phyloP scores from a whole-genome alignment of 345 rosid genomes.

The Pistacia atlantica region DNA sequence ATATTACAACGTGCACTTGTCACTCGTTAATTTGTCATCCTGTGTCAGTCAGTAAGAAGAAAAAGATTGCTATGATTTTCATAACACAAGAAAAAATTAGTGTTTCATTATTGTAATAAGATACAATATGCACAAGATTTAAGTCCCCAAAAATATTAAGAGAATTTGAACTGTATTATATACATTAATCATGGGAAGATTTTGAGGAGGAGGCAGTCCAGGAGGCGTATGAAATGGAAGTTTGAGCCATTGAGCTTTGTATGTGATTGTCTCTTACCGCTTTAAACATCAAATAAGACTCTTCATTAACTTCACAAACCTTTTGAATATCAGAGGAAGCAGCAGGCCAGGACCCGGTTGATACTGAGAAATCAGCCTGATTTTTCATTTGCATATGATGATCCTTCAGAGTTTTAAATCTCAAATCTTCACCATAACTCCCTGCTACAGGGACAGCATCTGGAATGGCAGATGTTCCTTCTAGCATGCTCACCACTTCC shows the following conservation, averaged over 20 bases:
- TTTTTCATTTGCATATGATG: neutral
- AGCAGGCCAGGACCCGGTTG: neutral
- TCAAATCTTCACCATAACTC: conserved; percentile 35
- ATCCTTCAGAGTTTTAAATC: conserved; percentile 40
- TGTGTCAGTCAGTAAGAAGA: no score
- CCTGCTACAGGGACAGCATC: conserved; percentile 36
- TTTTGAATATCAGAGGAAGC: conserved; percentile 1
- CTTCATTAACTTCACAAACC: conserved; percentile 11
- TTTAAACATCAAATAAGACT: conserved; percentile 15
- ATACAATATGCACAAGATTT: no score
- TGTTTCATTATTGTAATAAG: no score
- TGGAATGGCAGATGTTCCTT: conserved; percentile 43
- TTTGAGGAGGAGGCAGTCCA: neutral
- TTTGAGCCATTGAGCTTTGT: neutral
- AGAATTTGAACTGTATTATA: neutral
- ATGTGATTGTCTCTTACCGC: conserved; percentile 11
- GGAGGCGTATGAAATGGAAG: neutral
- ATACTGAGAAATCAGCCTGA: neutral
- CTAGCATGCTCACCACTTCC: conserved; percentile 58
- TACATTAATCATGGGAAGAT: neutral
- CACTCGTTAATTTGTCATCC: no score
- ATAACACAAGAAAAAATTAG: no score
- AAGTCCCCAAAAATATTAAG: neutral
- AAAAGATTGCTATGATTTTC: no score
- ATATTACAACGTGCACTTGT: neutral